phyloP scores from a whole-genome alignment of 305 asterid genomes.

The Fraxinus nigra region DNA sequence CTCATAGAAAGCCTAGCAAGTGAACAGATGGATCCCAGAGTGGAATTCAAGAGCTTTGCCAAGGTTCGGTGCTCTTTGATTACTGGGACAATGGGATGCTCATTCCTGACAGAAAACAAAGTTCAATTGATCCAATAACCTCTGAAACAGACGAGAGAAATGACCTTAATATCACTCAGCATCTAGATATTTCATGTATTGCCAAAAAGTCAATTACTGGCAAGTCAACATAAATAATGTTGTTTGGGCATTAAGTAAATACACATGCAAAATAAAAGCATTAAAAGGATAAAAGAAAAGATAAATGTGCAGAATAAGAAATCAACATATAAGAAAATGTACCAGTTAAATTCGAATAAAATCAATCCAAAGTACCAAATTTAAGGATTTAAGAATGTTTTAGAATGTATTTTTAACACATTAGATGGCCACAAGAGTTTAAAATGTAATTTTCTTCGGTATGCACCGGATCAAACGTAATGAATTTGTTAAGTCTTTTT shows the following conservation, averaged over 20 bases:
- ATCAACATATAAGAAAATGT: constrained; percentile 2
- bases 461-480: not conserved
- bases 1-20: constrained; percentile 84
- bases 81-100: constrained; percentile 84
- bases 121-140: constrained; percentile 20
- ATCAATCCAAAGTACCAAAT: not conserved
- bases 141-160: constrained; percentile 24
- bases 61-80: constrained; percentile 90
- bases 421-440: not conserved
- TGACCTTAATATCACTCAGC: constrained; percentile 2
- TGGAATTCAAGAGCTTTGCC: constrained; percentile 86
- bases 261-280: not conserved
- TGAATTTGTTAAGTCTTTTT: constrained; percentile 3
- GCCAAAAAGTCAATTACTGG: not conserved
- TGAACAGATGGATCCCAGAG: constrained; percentile 86
- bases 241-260: not conserved
- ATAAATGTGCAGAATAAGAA: not conserved
- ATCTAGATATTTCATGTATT: not conserved
- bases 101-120: constrained; percentile 59
- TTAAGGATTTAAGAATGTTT: not conserved
- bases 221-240: not conserved
- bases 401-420: not conserved
- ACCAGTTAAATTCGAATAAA: not conserved
- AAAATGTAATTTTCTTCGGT: constrained; percentile 3
- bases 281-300: not conserved